Base-by-base conservation (phyloP, 768 basidiomycete genomes). In the Trametes coccinea region DNA sequence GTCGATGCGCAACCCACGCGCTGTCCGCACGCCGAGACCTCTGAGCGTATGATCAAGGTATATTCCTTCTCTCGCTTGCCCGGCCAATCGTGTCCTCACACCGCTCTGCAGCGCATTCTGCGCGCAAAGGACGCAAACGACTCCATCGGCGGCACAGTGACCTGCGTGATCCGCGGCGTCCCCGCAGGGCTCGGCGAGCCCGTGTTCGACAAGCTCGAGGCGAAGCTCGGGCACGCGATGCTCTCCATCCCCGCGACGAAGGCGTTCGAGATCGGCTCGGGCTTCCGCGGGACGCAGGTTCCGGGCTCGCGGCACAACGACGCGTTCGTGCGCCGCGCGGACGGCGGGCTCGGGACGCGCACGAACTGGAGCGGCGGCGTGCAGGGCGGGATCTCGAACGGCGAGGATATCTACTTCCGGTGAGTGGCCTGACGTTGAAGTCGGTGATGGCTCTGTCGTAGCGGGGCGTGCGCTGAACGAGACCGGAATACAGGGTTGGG, bases 211-310 rank as follows among this genome's bases (percentile, higher is more conserved):
- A 98, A 98, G 76, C 89, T 98, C 74, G 96, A 97, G 76, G 97
- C 97, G 17, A 84, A 84, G 64, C 87, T 99, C 62, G 96, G 85
- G 11, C 97, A 98, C 72, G 97, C 97, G 7, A 98, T 99, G 96
- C 84, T 99, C 54, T 97, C 95, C 56, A 97, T 99, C 71, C 97
- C 97, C 30, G 96, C 97, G 16, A 98, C 97, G 56, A 99, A 99
- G 72, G 94, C 87, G 5, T 98, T 99, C 74, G 97, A 99, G 77
- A 88, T 98, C 65, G 97, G 97, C 43, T 96, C 93, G 33, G 97
- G 97, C 29, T 97, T 99, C 83, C 82, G 85, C 66, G 97, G 97
- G 6, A 93, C 95, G 5, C 90, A 95, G 76, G 87, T 98, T 47
- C 90, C 93, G 5, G 97, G 97, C 40, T 90, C 88, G 75, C 83